Conservation (phyloP, 257 asterid species). For the Craterostigma plantagineum region DNA sequence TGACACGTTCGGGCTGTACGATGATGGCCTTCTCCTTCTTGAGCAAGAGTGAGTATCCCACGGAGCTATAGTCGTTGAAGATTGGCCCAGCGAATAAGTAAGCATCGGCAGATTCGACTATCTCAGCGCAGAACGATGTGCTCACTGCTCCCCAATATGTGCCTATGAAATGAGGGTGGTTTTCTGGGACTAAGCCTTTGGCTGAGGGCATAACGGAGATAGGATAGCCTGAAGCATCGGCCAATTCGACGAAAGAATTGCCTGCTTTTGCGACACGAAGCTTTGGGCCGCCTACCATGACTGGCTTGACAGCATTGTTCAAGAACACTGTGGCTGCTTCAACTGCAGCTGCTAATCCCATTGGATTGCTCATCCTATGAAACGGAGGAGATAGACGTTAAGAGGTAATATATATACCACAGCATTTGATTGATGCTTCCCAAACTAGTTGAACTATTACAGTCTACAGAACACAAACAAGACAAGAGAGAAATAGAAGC, state of each 20-base stretch:
- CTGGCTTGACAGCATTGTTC: constrained; percentile 12
- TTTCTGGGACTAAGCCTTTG: constrained; percentile 10
- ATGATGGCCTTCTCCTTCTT: constrained; percentile 7
- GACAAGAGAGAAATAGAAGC: no score
- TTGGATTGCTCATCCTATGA: constrained; percentile 17
- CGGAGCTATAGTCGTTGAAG: constrained; percentile 12
- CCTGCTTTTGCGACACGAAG: constrained; percentile 8
- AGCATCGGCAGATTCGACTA: constrained; percentile 13
- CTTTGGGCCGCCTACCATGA: constrained; percentile 10
- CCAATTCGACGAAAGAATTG: constrained; percentile 8
- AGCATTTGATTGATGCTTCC: no score
- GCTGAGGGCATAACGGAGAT: constrained; percentile 9
- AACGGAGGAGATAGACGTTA: no score
- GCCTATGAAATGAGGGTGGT: constrained; percentile 9
- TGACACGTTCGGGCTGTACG: constrained; percentile 10
- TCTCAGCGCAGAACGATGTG: constrained; percentile 11
- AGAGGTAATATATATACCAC: no score
- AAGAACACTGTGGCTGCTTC: constrained; percentile 11
- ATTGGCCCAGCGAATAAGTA: constrained; percentile 12
- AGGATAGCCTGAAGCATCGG: constrained; percentile 8
- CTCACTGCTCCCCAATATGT: constrained; percentile 13
- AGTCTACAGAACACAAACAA: no score
- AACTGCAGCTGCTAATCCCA: constrained; percentile 35
- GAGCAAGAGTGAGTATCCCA: constrained; percentile 8
- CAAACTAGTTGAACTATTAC: no score